A percentile compares a stretch with the other conserved stretches of the same genome.
phyloP scores from a whole-genome alignment of 2,329 filamentous ascomycete species.

The Trichoderma sp. region DNA sequence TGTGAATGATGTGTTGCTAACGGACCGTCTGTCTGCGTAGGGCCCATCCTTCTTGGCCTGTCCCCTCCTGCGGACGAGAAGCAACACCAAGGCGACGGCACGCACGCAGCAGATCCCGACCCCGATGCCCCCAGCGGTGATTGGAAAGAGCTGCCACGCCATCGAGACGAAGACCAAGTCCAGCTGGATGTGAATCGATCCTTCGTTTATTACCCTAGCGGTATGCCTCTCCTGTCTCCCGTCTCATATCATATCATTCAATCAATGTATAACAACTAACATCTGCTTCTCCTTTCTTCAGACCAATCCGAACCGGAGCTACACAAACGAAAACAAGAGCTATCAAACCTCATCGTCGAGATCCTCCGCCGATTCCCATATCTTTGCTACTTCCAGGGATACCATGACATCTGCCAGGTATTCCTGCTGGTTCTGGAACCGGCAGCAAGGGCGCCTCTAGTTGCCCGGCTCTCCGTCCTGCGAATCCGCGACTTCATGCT shows the following conservation, averaged over 20 bases:
- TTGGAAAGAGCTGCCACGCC: slow-evolving; percentile 66
- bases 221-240: slow-evolving; percentile 44
- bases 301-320: slow-evolving; percentile 68
- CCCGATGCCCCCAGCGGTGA: slow-evolving; percentile 25
- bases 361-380: slow-evolving; percentile 77
- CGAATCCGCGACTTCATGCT: slow-evolving; percentile 98
- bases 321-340: slow-evolving; percentile 65
- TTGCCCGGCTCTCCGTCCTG: slow-evolving; percentile 80
- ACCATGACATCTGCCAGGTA: slow-evolving; percentile 97
- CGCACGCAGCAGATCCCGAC: not conserved
- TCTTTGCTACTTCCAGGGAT: slow-evolving; percentile 96
- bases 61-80: slow-evolving; percentile 11
- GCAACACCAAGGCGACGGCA: not conserved
- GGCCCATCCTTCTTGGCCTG: slow-evolving; percentile 59
- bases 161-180: slow-evolving; percentile 88
- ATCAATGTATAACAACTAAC: not conserved
- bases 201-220: slow-evolving; percentile 92
- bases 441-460: slow-evolving; percentile 55
- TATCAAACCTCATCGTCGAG: slow-evolving; percentile 76
- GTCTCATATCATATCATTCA: not conserved
- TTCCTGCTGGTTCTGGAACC: slow-evolving; percentile 79
- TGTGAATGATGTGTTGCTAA: too few species aligned
- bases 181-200: slow-evolving; percentile 88
- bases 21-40: slow-evolving; percentile 37
- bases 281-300: slow-evolving; percentile 32